A percentile compares a stretch with the other conserved stretches of the same genome.
phyloP scores from a whole-genome alignment of 2,329 filamentous ascomycete genomes.

The Colletotrichum sidae region DNA sequence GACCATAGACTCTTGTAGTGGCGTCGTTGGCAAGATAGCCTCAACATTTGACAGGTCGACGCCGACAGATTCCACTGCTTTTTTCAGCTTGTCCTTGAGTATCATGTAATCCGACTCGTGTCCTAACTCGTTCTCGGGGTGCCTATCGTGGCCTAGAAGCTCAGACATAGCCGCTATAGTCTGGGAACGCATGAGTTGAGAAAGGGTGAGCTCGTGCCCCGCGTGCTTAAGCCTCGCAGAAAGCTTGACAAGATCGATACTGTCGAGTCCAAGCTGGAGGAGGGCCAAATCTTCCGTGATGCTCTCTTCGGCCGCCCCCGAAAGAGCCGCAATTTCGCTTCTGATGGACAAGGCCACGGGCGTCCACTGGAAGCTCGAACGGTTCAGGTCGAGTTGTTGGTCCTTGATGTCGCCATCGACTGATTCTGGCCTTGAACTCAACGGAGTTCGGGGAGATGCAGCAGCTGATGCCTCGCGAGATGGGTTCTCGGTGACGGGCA shows the following conservation, averaged over 20 bases:
- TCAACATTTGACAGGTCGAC: constrained; percentile 59
- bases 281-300: constrained; percentile 73
- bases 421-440: constrained; percentile 29
- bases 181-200: constrained; percentile 79
- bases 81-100: constrained; percentile 49
- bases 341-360: constrained; percentile 64
- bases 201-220: constrained; percentile 74
- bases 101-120: constrained; percentile 28
- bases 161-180: constrained; percentile 72
- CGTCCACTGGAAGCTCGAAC: constrained; percentile 67
- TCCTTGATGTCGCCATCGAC: constrained; percentile 19
- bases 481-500: constrained; percentile 27
- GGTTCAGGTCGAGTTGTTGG: background rate
- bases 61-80: constrained; percentile 49
- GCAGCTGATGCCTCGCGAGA: constrained; percentile 32
- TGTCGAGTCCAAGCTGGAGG: constrained; percentile 88
- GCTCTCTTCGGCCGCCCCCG: constrained; percentile 60
- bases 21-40: constrained; percentile 77
- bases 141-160: constrained; percentile 23
- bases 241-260: constrained; percentile 90
- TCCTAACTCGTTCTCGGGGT: constrained; percentile 38
- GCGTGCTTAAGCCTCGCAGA: constrained; percentile 75
- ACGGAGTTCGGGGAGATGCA: constrained; percentile 25
- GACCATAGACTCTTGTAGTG: constrained; percentile 88
- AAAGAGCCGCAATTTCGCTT: constrained; percentile 72